A percentile compares a stretch with the other conserved stretches of the same genome.
Conservation (phyloP, 2,329 filamentous ascomycete species). For the Verticillium isaacii region DNA sequence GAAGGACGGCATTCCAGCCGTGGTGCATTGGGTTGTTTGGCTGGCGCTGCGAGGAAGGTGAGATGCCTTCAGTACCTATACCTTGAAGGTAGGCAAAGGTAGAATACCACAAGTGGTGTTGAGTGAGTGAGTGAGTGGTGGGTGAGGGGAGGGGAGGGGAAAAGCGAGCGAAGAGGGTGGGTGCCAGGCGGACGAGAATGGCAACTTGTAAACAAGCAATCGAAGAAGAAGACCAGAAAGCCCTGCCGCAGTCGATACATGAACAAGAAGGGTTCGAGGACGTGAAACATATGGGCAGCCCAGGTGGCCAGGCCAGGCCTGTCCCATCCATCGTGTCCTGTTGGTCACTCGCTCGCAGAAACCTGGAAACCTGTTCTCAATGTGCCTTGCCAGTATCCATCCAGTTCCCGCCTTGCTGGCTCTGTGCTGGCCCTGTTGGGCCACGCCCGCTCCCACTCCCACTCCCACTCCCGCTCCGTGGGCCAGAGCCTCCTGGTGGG, state of each 20-base stretch:
- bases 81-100: background rate
- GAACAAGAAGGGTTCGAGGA: background rate
- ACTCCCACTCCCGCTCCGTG: background rate
- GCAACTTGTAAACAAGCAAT: background rate
- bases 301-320: background rate
- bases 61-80: background rate
- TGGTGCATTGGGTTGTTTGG: background rate
- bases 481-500: background rate
- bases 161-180: background rate
- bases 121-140: constrained; percentile 1
- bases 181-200: background rate
- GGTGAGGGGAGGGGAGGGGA: background rate
- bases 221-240: background rate
- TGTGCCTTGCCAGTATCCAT: background rate
- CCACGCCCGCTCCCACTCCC: background rate
- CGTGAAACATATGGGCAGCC: background rate
- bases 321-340: background rate
- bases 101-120: background rate
- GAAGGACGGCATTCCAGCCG: constrained; percentile 23
- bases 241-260: background rate
- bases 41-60: background rate
- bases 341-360: background rate
- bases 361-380: background rate
- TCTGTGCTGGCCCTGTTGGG: background rate
- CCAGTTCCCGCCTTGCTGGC: background rate